Conservation (phyloP, 139 green algal species). For the Closterium sp. region DNA sequence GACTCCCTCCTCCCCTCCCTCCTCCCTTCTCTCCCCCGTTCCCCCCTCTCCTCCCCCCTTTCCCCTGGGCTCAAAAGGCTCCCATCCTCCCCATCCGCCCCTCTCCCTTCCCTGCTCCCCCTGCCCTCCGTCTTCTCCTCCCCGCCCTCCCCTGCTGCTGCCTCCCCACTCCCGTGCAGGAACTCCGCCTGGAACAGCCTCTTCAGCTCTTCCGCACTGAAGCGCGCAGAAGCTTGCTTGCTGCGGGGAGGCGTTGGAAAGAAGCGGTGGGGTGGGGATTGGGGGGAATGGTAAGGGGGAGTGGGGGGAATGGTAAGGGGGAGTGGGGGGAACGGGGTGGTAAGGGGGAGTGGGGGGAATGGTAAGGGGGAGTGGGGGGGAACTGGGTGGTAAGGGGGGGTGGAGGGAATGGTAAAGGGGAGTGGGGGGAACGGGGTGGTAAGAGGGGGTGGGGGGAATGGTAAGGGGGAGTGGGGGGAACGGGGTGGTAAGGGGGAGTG, state of each 20-base stretch:
- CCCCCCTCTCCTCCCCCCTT: neutral
- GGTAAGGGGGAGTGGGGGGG: no score
- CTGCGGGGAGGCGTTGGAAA: no score
- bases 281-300: neutral
- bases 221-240: neutral
- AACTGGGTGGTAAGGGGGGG: no score
- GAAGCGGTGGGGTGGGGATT: no score
- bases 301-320: no score
- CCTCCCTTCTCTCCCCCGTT: neutral
- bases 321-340: no score
- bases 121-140: neutral
- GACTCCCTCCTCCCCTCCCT: neutral
- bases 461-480: no score
- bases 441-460: no score
- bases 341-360: no score
- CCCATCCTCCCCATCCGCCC: neutral
- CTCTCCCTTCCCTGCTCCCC: neutral
- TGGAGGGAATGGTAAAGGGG: no score
- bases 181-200: neutral
- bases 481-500: no score
- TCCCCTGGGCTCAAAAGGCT: neutral
- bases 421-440: no score
- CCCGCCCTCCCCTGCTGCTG: neutral
- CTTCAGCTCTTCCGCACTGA: neutral
- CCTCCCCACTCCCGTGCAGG: neutral